A percentile compares a stretch with the other conserved stretches of the same genome.
Conservation (phyloP, 2,329 filamentous ascomycete genomes). For the Akanthomyces uredinophilus region DNA sequence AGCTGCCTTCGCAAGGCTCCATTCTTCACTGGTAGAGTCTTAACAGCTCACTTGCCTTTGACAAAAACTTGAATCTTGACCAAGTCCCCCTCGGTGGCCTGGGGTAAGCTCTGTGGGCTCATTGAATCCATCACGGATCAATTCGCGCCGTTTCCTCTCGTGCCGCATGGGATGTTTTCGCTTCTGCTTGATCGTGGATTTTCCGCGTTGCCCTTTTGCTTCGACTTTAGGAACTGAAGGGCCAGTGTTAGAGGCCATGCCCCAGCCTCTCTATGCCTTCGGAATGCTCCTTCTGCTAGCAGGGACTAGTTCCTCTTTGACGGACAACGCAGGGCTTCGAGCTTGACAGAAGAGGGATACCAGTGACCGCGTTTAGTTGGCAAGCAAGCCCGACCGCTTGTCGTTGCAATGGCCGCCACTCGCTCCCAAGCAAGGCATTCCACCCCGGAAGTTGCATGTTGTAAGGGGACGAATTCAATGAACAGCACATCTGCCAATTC, state of each 20-base stretch:
- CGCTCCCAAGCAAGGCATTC: no score
- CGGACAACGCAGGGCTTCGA: neutral
- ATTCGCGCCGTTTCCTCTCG: conserved; percentile 11
- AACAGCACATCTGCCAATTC: no score
- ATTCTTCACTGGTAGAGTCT: conserved; percentile 1
- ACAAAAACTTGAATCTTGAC: conserved; percentile 9
- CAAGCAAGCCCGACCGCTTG: no score
- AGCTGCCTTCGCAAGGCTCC: neutral
- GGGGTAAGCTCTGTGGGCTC: conserved; percentile 10
- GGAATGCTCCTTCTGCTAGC: neutral
- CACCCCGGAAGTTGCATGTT: no score
- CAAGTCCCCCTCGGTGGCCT: conserved; percentile 6
- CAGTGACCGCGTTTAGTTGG: no score
- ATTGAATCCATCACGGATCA: conserved; percentile 10
- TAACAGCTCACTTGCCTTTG: conserved; percentile 1
- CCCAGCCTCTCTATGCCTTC: neutral
- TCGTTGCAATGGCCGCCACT: no score
- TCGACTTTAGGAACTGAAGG: neutral
- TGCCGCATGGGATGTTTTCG: conserved; percentile 13
- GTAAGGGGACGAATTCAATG: no score
- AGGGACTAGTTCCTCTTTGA: neutral
- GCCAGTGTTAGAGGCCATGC: neutral
- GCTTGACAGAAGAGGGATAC: no score
- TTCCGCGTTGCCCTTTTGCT: neutral
- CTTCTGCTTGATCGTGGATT: conserved; percentile 12